Evolutionary conservation across 1,139 yeast species (phyloP), one percentile per base, ranked within the genome.

Genomic region (Suhomyces panamericanus): DNA sequence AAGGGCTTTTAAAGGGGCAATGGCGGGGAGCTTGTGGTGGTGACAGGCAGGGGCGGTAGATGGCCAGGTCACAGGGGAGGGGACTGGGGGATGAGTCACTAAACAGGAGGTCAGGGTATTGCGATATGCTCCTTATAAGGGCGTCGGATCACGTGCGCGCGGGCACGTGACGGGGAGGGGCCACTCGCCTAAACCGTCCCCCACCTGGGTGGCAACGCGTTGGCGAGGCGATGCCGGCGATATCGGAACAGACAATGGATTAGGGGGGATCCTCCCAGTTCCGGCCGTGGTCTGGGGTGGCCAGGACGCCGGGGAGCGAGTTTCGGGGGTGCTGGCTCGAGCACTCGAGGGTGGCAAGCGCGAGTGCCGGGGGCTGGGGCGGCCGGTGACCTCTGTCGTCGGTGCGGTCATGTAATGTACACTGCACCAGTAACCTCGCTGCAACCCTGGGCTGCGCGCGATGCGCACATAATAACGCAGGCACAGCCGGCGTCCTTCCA

Each of bases 151-250:
- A 20, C 26, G 35, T 32, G 35, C 5, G n/a, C 13, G 15, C 29
- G 32, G 32, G 3, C 32, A 30, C 32, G 32, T 30, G 32, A 13
- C 16, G 10, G 22, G 29, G 24, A 27, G 17, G n/a, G n/a, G 29
- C 10, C 12, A 12, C n/a, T 20, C 22, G 36, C 22, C 36, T 27
- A 34, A 16, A 7, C n/a, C 17, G 20, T 12, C 36, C 36, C 36
- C 36, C 16, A 30, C 13, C 17, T 34, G 36, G 36, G 36, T 34
- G 36, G 29, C 36, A 34, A 34, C 36, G 36, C 36, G 36, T 34
- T 34, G 36, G 26, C 29, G 28, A 34, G 36, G 36, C 36, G 36
- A 34, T 34, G 20, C 20, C 36, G 36, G 36, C 15, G 36, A 24
- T 34, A 34, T 34, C 36, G 36, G 36, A 16, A 14, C 13, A 13